Base-by-base conservation (phyloP, 306 rosid genomes). In the Fagus crenata region DNA sequence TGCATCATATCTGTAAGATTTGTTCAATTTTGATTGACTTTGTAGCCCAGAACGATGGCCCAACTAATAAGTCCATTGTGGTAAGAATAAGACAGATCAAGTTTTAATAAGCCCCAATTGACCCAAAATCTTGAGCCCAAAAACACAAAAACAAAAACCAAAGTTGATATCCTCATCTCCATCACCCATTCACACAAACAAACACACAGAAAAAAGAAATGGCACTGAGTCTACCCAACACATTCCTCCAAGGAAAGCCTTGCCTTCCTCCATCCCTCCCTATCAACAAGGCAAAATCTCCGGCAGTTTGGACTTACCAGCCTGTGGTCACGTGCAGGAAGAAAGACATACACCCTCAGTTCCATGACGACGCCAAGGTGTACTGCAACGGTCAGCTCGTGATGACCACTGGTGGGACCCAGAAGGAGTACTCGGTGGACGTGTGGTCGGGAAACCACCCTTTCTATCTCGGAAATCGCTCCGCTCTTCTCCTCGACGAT, bases 391-490 rank as follows among this genome's bases (percentile, higher is more conserved):
- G 90, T 0, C 96, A 92, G 61, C 87, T 89, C 69, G 96, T 92
- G 67, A 83, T 94, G 98, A 90, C 96, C 2, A 92, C 98, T 0
- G 97, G 98, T 61, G 98, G 97, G 73, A 92, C 98, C 69, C 89
- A 80, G 92, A 84, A 92, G 90, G 98, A 94, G 85, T 94, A 94
- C 68, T 83, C 85, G 5, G 97, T 94, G 40, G 97, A 94, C 32
- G 97, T 94, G 49, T 94, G 98, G 98, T 92, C 98, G 0, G 98
- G 98, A 1, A 94, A 94, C 88, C 98, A 94, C 80, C 98, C 93
- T 0, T 94, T 94, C 85, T 94, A 92, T 85, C 92, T 88, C 39
- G 98, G 98, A 0, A 88, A 81, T 86, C 93, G 98, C 33, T 83
- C 93, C 3, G 93, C 65, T 0, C 5, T 69, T 7, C 60, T 89